A percentile compares a stretch with the other conserved stretches of the same genome.
Evolutionary conservation across 192 early-diverging fungal genomes (phyloP).

Genomic region (Backusella parvicylindrica): DNA sequence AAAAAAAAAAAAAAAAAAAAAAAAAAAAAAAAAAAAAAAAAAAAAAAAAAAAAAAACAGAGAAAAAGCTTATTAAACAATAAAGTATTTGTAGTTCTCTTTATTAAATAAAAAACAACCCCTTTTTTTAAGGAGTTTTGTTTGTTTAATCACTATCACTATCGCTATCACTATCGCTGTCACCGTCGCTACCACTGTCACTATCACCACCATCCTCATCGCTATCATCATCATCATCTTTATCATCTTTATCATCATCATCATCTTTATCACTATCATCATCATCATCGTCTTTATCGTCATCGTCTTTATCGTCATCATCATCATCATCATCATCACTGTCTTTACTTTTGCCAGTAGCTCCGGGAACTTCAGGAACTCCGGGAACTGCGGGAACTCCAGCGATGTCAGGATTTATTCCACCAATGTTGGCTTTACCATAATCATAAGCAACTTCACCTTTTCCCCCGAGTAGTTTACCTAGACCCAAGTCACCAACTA

Average conservation of each 20-base stretch:
- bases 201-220: not conserved
- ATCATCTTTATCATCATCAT: not conserved
- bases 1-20: too few relatives aligned
- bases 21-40: too few relatives aligned
- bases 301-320: too few relatives aligned
- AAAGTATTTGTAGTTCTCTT: not conserved
- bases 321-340: not conserved
- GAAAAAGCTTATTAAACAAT: not conserved
- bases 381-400: not conserved
- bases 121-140: not conserved
- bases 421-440: not conserved
- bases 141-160: not conserved
- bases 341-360: not conserved
- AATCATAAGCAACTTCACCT: not conserved
- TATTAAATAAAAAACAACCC: not conserved
- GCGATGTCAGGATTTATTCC: not conserved
- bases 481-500: not conserved
- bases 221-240: not conserved
- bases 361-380: not conserved
- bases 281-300: too few relatives aligned
- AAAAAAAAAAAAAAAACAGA: not conserved
- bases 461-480: not conserved
- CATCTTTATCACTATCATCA: not conserved
- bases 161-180: not conserved
- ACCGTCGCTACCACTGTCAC: not conserved